phyloP scores from a whole-genome alignment of 2,329 filamentous ascomycete species.

The Laburnicola sp. region DNA sequence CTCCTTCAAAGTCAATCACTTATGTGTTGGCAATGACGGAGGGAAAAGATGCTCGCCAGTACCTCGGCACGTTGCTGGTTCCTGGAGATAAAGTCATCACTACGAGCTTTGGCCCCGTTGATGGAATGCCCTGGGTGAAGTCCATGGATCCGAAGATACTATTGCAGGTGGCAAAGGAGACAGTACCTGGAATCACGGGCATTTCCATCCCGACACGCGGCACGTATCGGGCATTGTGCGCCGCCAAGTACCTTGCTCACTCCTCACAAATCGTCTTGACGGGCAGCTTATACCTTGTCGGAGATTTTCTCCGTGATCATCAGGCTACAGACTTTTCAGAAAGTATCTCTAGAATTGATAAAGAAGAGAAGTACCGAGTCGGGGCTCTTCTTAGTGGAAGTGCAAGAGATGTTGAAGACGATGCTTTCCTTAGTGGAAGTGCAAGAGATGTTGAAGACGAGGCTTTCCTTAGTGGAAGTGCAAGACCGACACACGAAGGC shows the following conservation, averaged over 20 bases:
- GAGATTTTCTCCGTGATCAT: slow-evolving; percentile 58
- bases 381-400: neutral
- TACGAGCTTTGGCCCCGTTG: slow-evolving; percentile 77
- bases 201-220: slow-evolving; percentile 41
- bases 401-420: neutral
- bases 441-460: neutral
- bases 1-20: slow-evolving; percentile 57
- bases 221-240: slow-evolving; percentile 55
- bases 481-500: neutral
- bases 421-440: slow-evolving; percentile 4
- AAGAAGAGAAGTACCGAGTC: slow-evolving; percentile 11
- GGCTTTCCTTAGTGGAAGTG: slow-evolving; percentile 1
- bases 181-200: slow-evolving; percentile 45
- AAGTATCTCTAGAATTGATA: neutral
- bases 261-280: slow-evolving; percentile 65
- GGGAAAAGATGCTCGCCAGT: slow-evolving; percentile 71
- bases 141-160: slow-evolving; percentile 62
- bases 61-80: slow-evolving; percentile 69
- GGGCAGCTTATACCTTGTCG: slow-evolving; percentile 75
- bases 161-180: slow-evolving; percentile 50
- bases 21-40: slow-evolving; percentile 86
- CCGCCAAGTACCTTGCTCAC: slow-evolving; percentile 57
- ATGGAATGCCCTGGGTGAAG: slow-evolving; percentile 87
- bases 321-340: slow-evolving; percentile 20
- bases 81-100: slow-evolving; percentile 73